Evolutionary conservation across 495 filamentous ascomycete species (phyloP).

Genomic region (Cercophora sp.): DNA sequence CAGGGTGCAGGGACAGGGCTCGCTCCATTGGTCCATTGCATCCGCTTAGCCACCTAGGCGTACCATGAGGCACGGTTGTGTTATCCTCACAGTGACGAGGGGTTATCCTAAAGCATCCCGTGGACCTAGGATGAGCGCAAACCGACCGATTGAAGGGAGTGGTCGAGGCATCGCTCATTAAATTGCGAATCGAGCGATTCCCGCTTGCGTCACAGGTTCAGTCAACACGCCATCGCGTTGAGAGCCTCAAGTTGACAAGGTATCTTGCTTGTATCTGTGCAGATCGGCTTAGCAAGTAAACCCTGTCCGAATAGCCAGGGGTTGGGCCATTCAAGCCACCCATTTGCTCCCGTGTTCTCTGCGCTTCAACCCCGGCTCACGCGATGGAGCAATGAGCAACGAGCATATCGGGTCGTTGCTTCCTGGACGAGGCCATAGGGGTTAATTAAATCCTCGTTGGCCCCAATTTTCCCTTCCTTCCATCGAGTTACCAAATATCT

Average conservation of each 20-base stretch:
- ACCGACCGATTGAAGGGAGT: too few species aligned
- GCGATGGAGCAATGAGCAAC: constrained; percentile 17
- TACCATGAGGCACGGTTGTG: constrained; percentile 10
- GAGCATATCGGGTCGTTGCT: constrained; percentile 8
- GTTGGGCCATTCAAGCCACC: constrained; percentile 12
- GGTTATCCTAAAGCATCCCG: too few species aligned
- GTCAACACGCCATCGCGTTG: too few species aligned
- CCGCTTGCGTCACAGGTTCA: too few species aligned
- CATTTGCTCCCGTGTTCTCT: constrained; percentile 13
- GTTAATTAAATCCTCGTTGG: constrained; percentile 18
- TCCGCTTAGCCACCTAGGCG: constrained; percentile 9
- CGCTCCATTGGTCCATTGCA: constrained; percentile 13
- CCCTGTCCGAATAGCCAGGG: too few species aligned
- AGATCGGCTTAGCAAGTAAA: too few species aligned
- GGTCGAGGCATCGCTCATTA: too few species aligned
- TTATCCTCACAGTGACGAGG: too few species aligned
- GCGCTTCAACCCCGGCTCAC: constrained; percentile 13
- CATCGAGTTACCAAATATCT: constrained; percentile 10
- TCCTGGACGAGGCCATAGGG: constrained; percentile 7
- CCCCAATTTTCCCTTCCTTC: constrained; percentile 19
- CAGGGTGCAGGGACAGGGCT: constrained; percentile 23
- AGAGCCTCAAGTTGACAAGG: too few species aligned
- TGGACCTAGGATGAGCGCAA: too few species aligned
- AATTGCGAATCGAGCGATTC: too few species aligned
- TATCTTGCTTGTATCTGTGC: too few species aligned